phyloP scores from a whole-genome alignment of 2,329 filamentous ascomycete genomes.

The Fusarium sp. region DNA sequence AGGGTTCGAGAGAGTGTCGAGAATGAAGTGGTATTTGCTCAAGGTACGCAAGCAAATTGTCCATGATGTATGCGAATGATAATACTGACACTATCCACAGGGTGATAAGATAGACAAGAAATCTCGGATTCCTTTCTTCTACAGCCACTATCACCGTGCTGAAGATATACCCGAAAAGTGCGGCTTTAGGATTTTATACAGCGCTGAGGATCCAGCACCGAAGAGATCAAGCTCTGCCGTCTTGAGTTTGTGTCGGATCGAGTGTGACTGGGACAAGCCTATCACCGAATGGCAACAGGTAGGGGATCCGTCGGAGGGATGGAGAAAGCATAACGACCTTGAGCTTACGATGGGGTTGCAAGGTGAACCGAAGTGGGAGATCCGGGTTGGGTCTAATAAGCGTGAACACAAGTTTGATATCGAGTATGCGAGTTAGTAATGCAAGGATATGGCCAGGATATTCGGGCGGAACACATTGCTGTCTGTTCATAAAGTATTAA shows the following conservation, averaged over 20 bases:
- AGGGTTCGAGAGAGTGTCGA: no score
- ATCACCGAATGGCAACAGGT: background rate
- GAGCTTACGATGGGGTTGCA: background rate
- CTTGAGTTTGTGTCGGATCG: background rate
- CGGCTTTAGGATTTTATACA: fast-evolving
- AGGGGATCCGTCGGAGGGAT: background rate
- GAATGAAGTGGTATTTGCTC: no score
- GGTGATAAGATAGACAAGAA: background rate
- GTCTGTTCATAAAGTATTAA: no score
- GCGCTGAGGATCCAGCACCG: background rate
- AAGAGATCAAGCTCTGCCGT: background rate
- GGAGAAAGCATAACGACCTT: background rate
- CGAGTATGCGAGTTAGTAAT: background rate
- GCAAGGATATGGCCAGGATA: no score
- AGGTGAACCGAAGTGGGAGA: background rate
- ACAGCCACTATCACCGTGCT: fast-evolving
- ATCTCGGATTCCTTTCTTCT: background rate
- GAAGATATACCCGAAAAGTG: background rate
- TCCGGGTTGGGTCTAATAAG: background rate
- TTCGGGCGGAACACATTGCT: no score
- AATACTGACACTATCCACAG: no score
- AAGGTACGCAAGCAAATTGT: no score
- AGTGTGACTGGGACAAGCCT: background rate
- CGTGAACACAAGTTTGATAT: background rate
- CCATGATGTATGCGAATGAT: no score